Evolutionary conservation across 2,329 filamentous ascomycete genomes (phyloP).

Genomic region (Hymenoscyphus fraxineus): DNA sequence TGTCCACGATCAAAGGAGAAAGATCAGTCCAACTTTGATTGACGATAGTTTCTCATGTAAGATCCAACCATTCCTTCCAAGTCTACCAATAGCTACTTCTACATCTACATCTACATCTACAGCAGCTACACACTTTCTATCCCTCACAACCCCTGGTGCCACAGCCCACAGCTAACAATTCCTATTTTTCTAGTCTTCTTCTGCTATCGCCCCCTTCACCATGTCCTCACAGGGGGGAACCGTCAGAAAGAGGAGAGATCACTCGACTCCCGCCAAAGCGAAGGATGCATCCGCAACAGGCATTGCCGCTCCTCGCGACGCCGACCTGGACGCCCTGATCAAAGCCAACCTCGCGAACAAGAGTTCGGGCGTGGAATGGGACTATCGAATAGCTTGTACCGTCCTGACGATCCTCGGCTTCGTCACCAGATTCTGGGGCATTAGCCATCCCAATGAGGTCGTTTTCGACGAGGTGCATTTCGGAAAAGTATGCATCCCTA

Average conservation of each 20-base stretch:
- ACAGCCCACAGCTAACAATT: slow-evolving; percentile 25
- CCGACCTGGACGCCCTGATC: slow-evolving; percentile 49
- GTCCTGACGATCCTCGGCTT: slow-evolving; percentile 83
- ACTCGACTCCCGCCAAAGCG: slow-evolving; percentile 46
- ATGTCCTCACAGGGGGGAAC: slow-evolving; percentile 34
- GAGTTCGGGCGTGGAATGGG: slow-evolving; percentile 60
- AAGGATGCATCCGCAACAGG: slow-evolving; percentile 39
- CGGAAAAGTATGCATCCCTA: slow-evolving; percentile 69
- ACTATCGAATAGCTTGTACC: slow-evolving; percentile 75
- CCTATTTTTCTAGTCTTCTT: slow-evolving; percentile 11
- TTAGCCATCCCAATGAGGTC: slow-evolving; percentile 91
- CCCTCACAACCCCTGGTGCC: slow-evolving; percentile 12
- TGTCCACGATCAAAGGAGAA: slow-evolving; percentile 27
- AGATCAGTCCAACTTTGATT: slow-evolving; percentile 20
- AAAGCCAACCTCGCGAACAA: slow-evolving; percentile 40
- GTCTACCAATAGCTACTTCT: background rate
- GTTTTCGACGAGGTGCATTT: slow-evolving; percentile 99
- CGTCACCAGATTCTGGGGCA: slow-evolving; percentile 90
- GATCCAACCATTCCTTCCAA: background rate
- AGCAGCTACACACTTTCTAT: background rate
- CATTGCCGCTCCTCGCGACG: slow-evolving; percentile 33
- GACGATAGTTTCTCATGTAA: background rate
- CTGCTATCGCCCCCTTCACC: slow-evolving; percentile 17
- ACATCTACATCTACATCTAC: no score
- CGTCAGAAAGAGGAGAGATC: slow-evolving; percentile 40